phyloP scores from a whole-genome alignment of 2,329 filamentous ascomycete species.

The Fusarium sp. region DNA sequence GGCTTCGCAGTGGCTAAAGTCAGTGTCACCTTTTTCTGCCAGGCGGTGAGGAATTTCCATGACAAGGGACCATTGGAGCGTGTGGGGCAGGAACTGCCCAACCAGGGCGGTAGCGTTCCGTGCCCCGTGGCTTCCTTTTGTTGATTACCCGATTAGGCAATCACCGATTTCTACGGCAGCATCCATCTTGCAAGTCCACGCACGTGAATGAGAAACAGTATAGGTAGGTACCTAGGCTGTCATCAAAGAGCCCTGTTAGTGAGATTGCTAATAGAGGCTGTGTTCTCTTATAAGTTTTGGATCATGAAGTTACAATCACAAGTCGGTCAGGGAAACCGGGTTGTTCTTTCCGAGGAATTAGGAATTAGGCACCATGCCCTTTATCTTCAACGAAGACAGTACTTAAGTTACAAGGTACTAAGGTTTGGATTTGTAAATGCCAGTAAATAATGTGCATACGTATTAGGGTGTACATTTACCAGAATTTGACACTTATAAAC shows the following conservation, averaged over 20 bases:
- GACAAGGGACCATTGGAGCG: slow-evolving; percentile 3
- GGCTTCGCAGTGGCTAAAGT: slow-evolving; percentile 13
- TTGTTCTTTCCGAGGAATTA: not conserved
- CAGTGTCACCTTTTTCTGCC: slow-evolving; percentile 50
- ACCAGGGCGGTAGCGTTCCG: slow-evolving; percentile 9
- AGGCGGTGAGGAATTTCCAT: slow-evolving; percentile 46
- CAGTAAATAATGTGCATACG: too few species aligned
- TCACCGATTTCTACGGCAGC: slow-evolving; percentile 25
- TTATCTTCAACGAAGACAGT: not conserved
- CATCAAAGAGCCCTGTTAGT: not conserved
- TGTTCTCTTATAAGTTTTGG: not conserved
- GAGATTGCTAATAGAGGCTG: not conserved
- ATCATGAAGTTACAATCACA: not conserved
- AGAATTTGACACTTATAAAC: not conserved
- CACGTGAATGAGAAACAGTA: not conserved
- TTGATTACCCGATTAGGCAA: slow-evolving; percentile 41
- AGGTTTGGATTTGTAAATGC: too few species aligned
- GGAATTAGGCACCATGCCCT: not conserved
- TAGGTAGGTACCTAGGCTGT: too few species aligned
- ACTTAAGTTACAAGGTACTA: too few species aligned
- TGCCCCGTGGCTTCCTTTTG: slow-evolving; percentile 19
- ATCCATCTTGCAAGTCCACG: not conserved
- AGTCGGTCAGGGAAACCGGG: not conserved
- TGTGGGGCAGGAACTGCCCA: slow-evolving; percentile 16
- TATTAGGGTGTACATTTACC: not conserved